These are phyloP conservation scores for Urtica urens DNA, from an alignment of 306 rosid genomes.

Conservation along the genomic window DNA sequence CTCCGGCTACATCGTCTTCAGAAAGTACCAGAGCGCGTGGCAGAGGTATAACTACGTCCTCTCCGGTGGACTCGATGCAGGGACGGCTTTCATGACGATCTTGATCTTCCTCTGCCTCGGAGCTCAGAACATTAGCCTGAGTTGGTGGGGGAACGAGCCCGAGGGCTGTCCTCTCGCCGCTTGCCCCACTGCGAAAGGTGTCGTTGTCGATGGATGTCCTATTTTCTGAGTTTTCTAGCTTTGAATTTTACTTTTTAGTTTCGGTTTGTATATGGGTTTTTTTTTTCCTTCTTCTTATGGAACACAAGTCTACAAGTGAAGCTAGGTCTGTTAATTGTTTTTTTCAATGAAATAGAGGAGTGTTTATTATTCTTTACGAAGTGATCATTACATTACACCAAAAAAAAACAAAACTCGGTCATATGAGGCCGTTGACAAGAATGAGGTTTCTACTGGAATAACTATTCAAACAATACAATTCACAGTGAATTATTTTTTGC, in stretches of 20 bases:
- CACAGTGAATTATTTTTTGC: neutral
- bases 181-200: slow-evolving; percentile 58
- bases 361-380: no score
- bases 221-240: no score
- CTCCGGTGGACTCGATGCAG: slow-evolving; percentile 81
- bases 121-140: slow-evolving; percentile 15
- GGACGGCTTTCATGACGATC: slow-evolving; percentile 68
- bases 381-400: no score
- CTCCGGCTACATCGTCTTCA: slow-evolving; percentile 37
- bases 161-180: slow-evolving; percentile 68
- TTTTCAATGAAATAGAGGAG: no score
- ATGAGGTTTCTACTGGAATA: neutral
- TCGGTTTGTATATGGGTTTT: no score
- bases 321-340: no score
- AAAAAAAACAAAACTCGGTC: no score
- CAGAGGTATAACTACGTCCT: slow-evolving; percentile 51
- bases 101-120: slow-evolving; percentile 41
- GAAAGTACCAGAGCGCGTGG: slow-evolving; percentile 48
- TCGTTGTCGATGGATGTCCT: slow-evolving; percentile 36
- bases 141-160: slow-evolving; percentile 59
- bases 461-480: neutral
- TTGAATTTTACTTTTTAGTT: no score
- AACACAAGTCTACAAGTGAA: no score
- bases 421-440: neutral
- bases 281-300: no score